phyloP scores from a whole-genome alignment of 2,329 filamentous ascomycete species.

The Elsinoe necatrix region DNA sequence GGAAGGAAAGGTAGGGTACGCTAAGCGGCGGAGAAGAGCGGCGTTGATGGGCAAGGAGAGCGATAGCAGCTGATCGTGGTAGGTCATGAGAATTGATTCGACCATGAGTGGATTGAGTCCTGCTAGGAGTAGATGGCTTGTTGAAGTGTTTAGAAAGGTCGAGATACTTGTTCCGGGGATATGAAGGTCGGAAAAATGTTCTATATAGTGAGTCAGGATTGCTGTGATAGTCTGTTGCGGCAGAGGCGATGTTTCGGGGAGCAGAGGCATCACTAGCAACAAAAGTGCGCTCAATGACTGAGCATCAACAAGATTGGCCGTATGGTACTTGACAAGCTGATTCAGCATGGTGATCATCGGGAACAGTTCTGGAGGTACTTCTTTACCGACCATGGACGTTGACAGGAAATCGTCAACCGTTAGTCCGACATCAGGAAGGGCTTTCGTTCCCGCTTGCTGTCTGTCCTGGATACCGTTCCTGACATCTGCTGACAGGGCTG shows the following conservation, averaged over 20 bases:
- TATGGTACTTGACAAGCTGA: constrained; percentile 36
- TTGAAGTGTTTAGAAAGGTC: constrained; percentile 33
- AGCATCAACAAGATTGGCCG: constrained; percentile 34
- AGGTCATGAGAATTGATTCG: constrained; percentile 48
- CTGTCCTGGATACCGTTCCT: neutral
- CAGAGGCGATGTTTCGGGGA: constrained; percentile 35
- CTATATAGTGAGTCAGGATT: constrained; percentile 33
- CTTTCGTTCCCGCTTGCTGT: neutral
- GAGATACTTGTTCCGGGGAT: constrained; percentile 33
- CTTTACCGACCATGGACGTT: constrained; percentile 26
- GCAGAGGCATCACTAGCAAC: constrained; percentile 38
- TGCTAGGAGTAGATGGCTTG: constrained; percentile 34
- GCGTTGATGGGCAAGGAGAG: constrained; percentile 44
- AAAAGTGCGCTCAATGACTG: constrained; percentile 42
- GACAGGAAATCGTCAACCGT: constrained; percentile 31
- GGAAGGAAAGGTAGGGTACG: constrained; percentile 47
- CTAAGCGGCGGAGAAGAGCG: constrained; percentile 47
- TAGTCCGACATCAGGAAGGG: constrained; percentile 23
- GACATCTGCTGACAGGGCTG: neutral
- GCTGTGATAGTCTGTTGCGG: constrained; percentile 26
- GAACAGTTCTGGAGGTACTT: constrained; percentile 29
- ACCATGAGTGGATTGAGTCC: constrained; percentile 44
- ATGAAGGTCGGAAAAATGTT: constrained; percentile 32
- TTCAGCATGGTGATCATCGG: constrained; percentile 36
- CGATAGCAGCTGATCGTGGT: constrained; percentile 47